phyloP scores from a whole-genome alignment of 1,139 yeast species.

The Suhomyces bokatorum region DNA sequence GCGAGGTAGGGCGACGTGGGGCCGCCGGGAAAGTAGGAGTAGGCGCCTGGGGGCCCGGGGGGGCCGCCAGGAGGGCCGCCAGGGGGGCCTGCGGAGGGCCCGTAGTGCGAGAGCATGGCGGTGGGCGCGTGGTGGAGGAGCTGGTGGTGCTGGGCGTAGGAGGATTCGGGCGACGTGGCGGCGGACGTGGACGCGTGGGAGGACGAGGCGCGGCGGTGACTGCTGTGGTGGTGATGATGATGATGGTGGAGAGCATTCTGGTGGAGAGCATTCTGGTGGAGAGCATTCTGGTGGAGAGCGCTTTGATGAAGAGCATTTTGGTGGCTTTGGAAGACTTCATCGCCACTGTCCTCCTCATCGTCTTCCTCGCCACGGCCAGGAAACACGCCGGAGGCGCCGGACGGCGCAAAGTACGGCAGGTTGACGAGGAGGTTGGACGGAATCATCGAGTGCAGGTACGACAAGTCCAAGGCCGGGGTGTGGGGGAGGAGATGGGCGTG shows the following conservation, averaged over 20 bases:
- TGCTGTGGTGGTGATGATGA: conserved; percentile 12
- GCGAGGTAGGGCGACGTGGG: conserved; percentile 20
- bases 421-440: conserved; percentile 68
- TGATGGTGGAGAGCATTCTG: conserved; percentile 14
- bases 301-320: not conserved
- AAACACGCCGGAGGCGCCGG: conserved; percentile 12
- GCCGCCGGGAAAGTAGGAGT: not conserved
- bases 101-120: too few species aligned
- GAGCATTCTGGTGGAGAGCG: not conserved
- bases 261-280: not conserved
- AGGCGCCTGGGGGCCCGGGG: too few species aligned
- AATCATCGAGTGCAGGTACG: conserved; percentile 36
- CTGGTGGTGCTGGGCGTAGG: too few species aligned
- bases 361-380: not conserved
- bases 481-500: conserved; percentile 5
- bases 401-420: conserved; percentile 52
- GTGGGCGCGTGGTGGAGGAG: too few species aligned
- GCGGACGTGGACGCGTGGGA: too few species aligned
- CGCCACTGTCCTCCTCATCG: too few species aligned
- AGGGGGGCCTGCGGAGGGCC: not conserved
- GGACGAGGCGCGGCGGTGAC: not conserved
- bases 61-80: too few species aligned
- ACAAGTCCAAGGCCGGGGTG: conserved; percentile 11
- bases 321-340: not conserved
- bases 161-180: too few species aligned